phyloP scores from a whole-genome alignment of 148 eudicot genomes.

The Nepenthes mirabilis region DNA sequence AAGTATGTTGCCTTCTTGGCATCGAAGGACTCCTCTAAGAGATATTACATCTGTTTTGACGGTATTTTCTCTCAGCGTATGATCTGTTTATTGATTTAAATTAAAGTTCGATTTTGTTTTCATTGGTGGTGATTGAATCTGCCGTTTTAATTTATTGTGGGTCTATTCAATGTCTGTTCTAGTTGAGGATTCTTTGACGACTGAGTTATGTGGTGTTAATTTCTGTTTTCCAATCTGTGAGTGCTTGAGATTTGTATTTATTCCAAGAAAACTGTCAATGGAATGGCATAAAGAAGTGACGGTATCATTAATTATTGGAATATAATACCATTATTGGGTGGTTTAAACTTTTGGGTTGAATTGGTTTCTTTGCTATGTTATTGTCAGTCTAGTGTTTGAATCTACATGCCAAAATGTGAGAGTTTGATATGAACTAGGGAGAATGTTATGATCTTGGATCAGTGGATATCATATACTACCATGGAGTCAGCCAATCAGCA shows the following conservation, averaged over 20 bases:
- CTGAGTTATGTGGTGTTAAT: neutral
- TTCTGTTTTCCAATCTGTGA: slow-evolving; percentile 2
- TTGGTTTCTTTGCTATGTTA: too few relatives aligned
- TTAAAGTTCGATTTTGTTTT: neutral
- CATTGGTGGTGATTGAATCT: too few relatives aligned
- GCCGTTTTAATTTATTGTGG: slow-evolving; percentile 21
- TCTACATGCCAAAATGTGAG: too few relatives aligned
- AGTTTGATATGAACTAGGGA: too few relatives aligned
- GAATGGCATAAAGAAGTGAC: too few relatives aligned
- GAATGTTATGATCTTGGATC: too few relatives aligned
- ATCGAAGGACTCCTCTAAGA: slow-evolving; percentile 52
- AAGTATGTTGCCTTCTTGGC: slow-evolving; percentile 53
- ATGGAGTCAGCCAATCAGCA: too few relatives aligned
- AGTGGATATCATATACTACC: too few relatives aligned
- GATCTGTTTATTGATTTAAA: neutral
- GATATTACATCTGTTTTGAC: slow-evolving; percentile 45
- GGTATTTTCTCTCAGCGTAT: slow-evolving; percentile 21
- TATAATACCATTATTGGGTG: too few relatives aligned
- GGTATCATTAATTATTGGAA: too few relatives aligned
- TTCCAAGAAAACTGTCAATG: neutral
- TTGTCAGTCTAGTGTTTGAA: too few relatives aligned
- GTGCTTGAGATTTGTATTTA: slow-evolving; percentile 9
- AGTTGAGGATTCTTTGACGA: slow-evolving; percentile 10
- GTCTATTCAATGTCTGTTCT: slow-evolving; percentile 3
- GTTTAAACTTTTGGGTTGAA: too few relatives aligned